A percentile compares a stretch with the other conserved stretches of the same genome.
These are phyloP conservation scores for Teunomyces panamensis DNA, from an alignment of 805 yeast genomes.

Conservation along the genomic window DNA sequence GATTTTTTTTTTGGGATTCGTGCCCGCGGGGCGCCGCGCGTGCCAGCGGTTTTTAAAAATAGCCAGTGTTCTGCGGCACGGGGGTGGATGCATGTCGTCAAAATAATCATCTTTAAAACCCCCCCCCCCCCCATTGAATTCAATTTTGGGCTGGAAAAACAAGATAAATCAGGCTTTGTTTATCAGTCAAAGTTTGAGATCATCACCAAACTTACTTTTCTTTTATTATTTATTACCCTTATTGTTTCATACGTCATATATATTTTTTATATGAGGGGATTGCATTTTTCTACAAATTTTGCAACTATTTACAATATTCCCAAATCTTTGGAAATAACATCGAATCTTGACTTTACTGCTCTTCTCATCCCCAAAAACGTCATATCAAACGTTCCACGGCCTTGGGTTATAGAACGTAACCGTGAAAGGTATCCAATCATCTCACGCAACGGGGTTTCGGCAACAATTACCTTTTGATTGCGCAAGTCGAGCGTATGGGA, in stretches of 20 bases:
- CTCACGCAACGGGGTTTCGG: slow-evolving; percentile 79
- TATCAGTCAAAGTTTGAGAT: too few relatives aligned
- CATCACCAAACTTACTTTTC: too few relatives aligned
- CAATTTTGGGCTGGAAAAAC: too few relatives aligned
- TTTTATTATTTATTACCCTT: too few relatives aligned
- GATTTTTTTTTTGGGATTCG: not conserved
- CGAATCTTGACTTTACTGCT: slow-evolving; percentile 52
- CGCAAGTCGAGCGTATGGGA: slow-evolving; percentile 15
- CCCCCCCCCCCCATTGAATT: too few relatives aligned
- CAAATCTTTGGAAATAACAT: slow-evolving; percentile 15
- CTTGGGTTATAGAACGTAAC: slow-evolving; percentile 82
- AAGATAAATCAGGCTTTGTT: too few relatives aligned
- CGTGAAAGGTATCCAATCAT: slow-evolving; percentile 86
- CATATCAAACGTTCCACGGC: slow-evolving; percentile 84
- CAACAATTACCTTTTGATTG: slow-evolving; percentile 59
- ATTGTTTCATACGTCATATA: too few relatives aligned
- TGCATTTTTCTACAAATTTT: not conserved
- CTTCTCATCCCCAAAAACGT: slow-evolving; percentile 69
- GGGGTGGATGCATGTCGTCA: not conserved
- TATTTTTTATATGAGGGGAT: not conserved
- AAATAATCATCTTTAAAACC: too few relatives aligned
- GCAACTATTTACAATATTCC: slow-evolving; percentile 6
- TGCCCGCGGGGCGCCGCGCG: not conserved
- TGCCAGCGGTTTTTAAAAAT: too few relatives aligned
- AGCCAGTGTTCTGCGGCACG: not conserved